phyloP scores from a whole-genome alignment of 78 protist species.

The slime mould (Dictyostelium discoideum) region DNA sequence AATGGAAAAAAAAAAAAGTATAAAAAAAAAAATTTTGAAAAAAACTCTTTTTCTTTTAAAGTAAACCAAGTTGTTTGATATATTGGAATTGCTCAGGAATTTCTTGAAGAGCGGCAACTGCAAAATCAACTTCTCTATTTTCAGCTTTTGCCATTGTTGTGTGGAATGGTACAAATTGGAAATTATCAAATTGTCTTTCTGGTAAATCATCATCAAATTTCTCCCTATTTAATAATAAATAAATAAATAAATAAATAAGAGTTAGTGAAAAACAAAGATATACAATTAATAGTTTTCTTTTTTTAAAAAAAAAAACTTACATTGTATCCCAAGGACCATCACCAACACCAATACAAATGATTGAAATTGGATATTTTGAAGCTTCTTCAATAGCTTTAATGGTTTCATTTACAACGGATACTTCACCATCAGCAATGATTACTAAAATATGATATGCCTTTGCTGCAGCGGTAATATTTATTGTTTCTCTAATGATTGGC shows the following conservation, averaged over 20 bases:
- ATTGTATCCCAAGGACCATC: conserved; percentile 87
- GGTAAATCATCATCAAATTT: conserved; percentile 81
- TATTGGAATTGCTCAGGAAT: conserved; percentile 79
- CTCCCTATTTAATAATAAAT: background rate
- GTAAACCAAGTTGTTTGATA: conserved; percentile 31
- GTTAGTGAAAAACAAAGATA: too few species aligned
- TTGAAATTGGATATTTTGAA: conserved; percentile 79
- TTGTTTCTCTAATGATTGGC: conserved; percentile 54
- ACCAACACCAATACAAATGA: conserved; percentile 83
- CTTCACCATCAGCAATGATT: conserved; percentile 87
- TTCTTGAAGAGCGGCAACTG: conserved; percentile 80
- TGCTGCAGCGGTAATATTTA: conserved; percentile 46
- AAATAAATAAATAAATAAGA: background rate
- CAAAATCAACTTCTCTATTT: conserved; percentile 80
- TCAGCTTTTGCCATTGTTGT: conserved; percentile 63
- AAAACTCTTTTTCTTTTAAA: background rate
- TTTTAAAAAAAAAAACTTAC: background rate
- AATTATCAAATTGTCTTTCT: conserved; percentile 80
- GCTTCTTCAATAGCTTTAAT: conserved; percentile 83
- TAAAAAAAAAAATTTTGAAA: background rate
- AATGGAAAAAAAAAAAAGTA: background rate
- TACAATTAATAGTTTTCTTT: too few species aligned
- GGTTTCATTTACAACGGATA: conserved; percentile 60
- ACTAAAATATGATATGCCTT: conserved; percentile 78
- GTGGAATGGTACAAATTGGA: conserved; percentile 79